A percentile compares a stretch with the other conserved stretches of the same genome.
Conservation (phyloP, 768 basidiomycete genomes). For the Leccinum boreale region DNA sequence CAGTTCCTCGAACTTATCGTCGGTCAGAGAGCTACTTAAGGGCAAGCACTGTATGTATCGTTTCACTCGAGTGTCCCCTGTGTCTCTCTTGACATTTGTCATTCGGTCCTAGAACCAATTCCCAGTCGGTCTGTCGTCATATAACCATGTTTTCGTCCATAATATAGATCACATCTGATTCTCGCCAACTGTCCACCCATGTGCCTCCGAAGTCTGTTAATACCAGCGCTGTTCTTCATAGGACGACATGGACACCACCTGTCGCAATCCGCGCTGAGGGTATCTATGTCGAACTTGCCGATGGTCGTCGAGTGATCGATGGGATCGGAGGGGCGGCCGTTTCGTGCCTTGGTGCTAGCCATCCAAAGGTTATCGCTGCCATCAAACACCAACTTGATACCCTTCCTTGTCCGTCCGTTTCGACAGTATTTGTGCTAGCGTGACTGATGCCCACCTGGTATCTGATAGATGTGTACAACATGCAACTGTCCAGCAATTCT, state of each 20-base stretch:
- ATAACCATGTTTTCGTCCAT: neutral
- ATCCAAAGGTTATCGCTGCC: conserved; percentile 68
- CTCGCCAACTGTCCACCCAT: neutral
- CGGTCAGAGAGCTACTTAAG: neutral
- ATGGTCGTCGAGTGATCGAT: conserved; percentile 70
- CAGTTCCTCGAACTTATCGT: neutral
- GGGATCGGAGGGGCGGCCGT: conserved; percentile 87
- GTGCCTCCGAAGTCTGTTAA: conserved; percentile 13
- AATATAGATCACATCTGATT: neutral
- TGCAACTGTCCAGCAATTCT: conserved; percentile 78
- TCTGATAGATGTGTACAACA: conserved; percentile 74
- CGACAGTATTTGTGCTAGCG: neutral
- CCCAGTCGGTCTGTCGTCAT: neutral
- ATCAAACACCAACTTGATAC: conserved; percentile 80
- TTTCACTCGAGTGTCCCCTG: neutral
- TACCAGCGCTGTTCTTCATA: conserved; percentile 49
- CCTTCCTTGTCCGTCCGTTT: conserved; percentile 67
- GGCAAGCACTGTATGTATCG: neutral
- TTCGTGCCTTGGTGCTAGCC: conserved; percentile 68
- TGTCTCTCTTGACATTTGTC: neutral
- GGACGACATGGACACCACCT: conserved; percentile 74
- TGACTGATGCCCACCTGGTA: neutral
- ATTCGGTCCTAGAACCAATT: neutral
- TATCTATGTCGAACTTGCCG: conserved; percentile 67
- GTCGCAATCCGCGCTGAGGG: conserved; percentile 65